phyloP scores from a whole-genome alignment of 2,329 filamentous ascomycete genomes.

The Scopulariopsis brevicaulis region DNA sequence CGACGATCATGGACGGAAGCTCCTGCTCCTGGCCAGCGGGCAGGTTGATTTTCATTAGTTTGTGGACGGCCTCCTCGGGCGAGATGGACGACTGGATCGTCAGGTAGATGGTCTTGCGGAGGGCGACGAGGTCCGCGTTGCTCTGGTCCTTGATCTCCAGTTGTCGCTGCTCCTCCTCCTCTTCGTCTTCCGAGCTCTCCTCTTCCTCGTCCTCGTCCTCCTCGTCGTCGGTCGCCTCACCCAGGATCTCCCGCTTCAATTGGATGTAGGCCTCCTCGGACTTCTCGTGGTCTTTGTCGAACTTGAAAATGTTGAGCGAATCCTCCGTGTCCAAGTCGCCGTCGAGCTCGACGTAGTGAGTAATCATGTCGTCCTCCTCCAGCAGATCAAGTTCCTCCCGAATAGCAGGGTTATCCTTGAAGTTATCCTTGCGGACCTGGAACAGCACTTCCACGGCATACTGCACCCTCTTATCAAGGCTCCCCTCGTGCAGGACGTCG shows the following conservation, averaged over 20 bases:
- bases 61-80: conserved; percentile 94
- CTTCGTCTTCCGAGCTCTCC: conserved; percentile 58
- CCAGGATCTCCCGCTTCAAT: conserved; percentile 86
- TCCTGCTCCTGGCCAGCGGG: conserved; percentile 81
- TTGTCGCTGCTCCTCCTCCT: conserved; percentile 67
- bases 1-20: conserved; percentile 91
- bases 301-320: conserved; percentile 89
- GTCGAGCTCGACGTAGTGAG: conserved; percentile 72
- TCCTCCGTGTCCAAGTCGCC: conserved; percentile 73
- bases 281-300: conserved; percentile 78
- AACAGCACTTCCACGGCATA: conserved; percentile 99
- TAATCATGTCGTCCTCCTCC: conserved; percentile 97
- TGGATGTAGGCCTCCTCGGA: conserved; percentile 85
- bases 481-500: conserved; percentile 88
- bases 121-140: conserved; percentile 88
- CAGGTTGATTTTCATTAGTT: conserved; percentile 87
- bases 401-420: conserved; percentile 86
- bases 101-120: conserved; percentile 89
- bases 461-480: conserved; percentile 96
- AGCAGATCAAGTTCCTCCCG: conserved; percentile 91
- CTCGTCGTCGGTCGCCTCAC: conserved; percentile 78
- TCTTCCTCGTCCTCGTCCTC: conserved; percentile 47
- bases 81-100: conserved; percentile 96
- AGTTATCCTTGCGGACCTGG: conserved; percentile 90
- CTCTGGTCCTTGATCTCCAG: conserved; percentile 97